Conservation (phyloP, 106 monocot species). For the Platanthera guangdongensis region DNA sequence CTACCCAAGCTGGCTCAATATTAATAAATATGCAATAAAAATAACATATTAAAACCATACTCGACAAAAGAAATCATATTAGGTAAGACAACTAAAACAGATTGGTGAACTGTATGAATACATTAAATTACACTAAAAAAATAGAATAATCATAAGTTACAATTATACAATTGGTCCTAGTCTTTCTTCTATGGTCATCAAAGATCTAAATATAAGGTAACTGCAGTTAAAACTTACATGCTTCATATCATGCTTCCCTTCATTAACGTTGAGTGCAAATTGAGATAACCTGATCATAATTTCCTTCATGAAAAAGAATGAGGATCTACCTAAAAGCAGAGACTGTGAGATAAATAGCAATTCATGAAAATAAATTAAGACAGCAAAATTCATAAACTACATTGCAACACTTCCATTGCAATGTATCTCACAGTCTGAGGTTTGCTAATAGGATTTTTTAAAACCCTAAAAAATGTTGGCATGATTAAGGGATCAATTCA, state of each 20-base stretch:
- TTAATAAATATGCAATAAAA: background rate
- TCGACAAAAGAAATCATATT: background rate
- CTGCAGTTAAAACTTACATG: constrained; percentile 35
- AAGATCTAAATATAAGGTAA: background rate
- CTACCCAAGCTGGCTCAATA: background rate
- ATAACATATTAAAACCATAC: constrained; percentile 3
- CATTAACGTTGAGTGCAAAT: constrained; percentile 16
- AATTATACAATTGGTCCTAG: constrained; percentile 1
- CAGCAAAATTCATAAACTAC: background rate
- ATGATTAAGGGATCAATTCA: too few relatives aligned
- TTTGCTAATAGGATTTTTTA: too few relatives aligned
- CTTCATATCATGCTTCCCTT: constrained; percentile 18
- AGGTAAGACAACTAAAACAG: background rate
- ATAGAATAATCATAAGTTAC: background rate
- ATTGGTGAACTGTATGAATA: background rate
- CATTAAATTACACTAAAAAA: background rate
- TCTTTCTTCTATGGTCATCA: background rate
- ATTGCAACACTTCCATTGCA: background rate
- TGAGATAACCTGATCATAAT: constrained; percentile 44
- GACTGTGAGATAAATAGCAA: background rate
- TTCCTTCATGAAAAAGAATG: constrained; percentile 61
- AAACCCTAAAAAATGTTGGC: too few relatives aligned
- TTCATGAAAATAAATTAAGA: background rate
- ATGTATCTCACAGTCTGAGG: too few relatives aligned
- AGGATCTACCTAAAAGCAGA: constrained; percentile 35